Evolutionary conservation across 768 basidiomycete species (phyloP).

Genomic region (Kwoniella sp.): DNA sequence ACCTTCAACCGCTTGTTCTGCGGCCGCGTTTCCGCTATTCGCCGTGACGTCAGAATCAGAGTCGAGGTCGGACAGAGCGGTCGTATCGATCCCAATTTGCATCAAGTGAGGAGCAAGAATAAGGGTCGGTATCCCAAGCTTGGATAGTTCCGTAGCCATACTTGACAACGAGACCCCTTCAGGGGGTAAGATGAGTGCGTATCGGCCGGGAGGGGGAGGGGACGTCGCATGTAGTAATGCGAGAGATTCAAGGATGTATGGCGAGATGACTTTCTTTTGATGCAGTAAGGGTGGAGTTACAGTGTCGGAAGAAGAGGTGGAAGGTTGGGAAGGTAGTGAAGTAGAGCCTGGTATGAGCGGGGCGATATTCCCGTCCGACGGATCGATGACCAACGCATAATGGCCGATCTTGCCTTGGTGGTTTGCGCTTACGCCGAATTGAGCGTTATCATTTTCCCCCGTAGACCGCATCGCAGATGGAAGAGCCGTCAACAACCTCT

Average conservation of each 20-base stretch:
- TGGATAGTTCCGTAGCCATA: conserved; percentile 9
- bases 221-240: conserved; percentile 23
- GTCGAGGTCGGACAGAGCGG: background rate
- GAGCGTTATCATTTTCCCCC: background rate
- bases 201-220: conserved; percentile 14
- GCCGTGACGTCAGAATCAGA: background rate
- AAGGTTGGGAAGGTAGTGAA: background rate
- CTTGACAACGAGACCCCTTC: conserved; percentile 20
- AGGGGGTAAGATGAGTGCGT: conserved; percentile 17
- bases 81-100: background rate
- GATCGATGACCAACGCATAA: conserved; percentile 15
- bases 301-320: background rate
- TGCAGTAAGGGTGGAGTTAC: background rate
- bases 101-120: conserved; percentile 10
- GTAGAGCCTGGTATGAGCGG: background rate
- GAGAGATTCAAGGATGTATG: conserved; percentile 22
- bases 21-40: background rate
- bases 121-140: conserved; percentile 14
- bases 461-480: background rate
- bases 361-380: conserved; percentile 6
- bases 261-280: background rate
- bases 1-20: no score
- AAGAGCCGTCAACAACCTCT: conserved; percentile 7
- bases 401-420: conserved; percentile 5
- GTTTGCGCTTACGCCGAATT: background rate